Base-by-base conservation (phyloP, 352 stramenopile genomes). In the Thalassiosira exigua region DNA sequence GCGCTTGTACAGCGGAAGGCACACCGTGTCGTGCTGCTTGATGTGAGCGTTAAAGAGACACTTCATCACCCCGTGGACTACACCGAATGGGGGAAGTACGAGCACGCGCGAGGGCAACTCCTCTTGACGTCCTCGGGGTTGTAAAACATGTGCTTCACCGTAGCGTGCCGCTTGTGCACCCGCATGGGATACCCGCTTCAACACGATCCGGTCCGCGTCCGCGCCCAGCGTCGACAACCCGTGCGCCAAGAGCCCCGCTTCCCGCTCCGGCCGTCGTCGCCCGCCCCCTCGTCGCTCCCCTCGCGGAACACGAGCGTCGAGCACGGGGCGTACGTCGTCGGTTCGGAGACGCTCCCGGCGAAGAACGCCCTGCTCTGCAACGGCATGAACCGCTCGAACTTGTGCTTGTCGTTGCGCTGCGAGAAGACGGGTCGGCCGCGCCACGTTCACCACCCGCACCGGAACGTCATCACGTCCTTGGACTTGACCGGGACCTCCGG, bases 141-240 rank as follows among this genome's bases (percentile, higher is more conserved):
- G 86, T 98, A 97, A 91, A 99, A 99, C 97, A 99, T 99, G 92
- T 98, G 98, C 52, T 98, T 97, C 24, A 99, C 93, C 5, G 98
- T 97, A 21, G 97, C 97, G 84, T 96, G 97, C 64, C 96, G 94
- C 79, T 99, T 99, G 81, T 98, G 98, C n/a, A 99, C 97, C 70
- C 97, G 96, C 7, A 98, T 94, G 12, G 98, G 98, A 66, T 97
- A 98, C n/a, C 97, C 97, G 96, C 92, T 99, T 99, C n/a, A 94
- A 76, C 51, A 99, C 94, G 56, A 99, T 96, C 42, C 97, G 93
- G 81, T 99, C 95, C 17, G 97, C 97, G 86, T 99, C 97, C 17
- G 98, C 96, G 72, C 96, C 96, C 80, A 97, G 94, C 27, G 99
- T 92, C 21, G 95, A 96, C n/a, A n/a, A n/a, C 41, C 98, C 98